Percentiles rank a stretch among this genome's conserved stretches.
Evolutionary conservation across 345 rosid genomes (phyloP).

Genomic region (Garcia nutans): DNA sequence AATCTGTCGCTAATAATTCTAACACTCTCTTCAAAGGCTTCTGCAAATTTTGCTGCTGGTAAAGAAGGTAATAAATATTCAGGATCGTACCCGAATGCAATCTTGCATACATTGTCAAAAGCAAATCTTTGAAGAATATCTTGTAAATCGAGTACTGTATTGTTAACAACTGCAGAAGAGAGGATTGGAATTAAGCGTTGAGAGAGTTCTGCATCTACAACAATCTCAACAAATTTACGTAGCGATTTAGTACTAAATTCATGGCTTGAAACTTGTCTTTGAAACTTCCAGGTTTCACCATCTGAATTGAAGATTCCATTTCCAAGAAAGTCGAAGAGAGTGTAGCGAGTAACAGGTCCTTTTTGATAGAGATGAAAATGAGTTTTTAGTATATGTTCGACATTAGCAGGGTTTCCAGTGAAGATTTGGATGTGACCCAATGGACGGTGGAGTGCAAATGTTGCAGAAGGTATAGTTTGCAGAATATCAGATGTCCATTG

Average conservation of each 20-base stretch:
- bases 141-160: constrained; percentile 46
- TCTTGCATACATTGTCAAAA: constrained; percentile 67
- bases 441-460: constrained; percentile 43
- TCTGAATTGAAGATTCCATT: constrained; percentile 67
- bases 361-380: constrained; percentile 54
- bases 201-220: constrained; percentile 51
- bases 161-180: constrained; percentile 30
- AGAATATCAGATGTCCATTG: constrained; percentile 39
- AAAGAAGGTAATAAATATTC: constrained; percentile 48
- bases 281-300: constrained; percentile 64
- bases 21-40: constrained; percentile 49
- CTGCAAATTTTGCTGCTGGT: constrained; percentile 37
- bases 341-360: constrained; percentile 30
- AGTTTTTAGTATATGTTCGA: constrained; percentile 63
- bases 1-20: constrained; percentile 40
- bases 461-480: constrained; percentile 47
- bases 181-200: constrained; percentile 60
- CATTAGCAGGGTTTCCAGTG: constrained; percentile 64
- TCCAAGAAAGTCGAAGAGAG: constrained; percentile 62
- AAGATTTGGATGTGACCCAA: constrained; percentile 33
- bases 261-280: constrained; percentile 69
- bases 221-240: constrained; percentile 55
- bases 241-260: constrained; percentile 75
- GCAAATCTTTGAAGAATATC: constrained; percentile 64
- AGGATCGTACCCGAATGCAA: constrained; percentile 71